phyloP scores from a whole-genome alignment of 768 basidiomycete species.

The Solioccasus polychromus region DNA sequence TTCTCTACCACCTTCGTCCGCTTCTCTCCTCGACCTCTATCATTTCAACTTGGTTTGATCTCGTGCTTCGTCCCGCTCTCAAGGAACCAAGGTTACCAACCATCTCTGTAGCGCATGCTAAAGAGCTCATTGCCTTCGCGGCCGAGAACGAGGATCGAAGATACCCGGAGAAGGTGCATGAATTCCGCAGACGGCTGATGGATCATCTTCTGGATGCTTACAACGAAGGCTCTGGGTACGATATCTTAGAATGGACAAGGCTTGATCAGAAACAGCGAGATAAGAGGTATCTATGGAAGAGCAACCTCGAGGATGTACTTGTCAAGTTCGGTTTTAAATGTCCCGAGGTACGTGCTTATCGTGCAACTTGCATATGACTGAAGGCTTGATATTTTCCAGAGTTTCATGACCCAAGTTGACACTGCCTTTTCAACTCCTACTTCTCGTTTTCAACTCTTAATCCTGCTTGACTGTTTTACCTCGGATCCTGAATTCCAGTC shows the following conservation, averaged over 20 bases:
- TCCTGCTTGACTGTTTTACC: slow-evolving; percentile 61
- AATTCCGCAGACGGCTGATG: slow-evolving; percentile 66
- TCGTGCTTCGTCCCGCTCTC: slow-evolving; percentile 72
- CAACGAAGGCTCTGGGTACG: slow-evolving; percentile 70
- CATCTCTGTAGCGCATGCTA: slow-evolving; percentile 58
- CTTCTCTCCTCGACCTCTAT: slow-evolving; percentile 63
- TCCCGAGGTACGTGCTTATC: slow-evolving; percentile 54
- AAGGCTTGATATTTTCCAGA: slow-evolving; percentile 43
- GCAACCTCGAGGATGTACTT: slow-evolving; percentile 74
- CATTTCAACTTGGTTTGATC: slow-evolving; percentile 80
- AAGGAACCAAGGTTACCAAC: slow-evolving; percentile 69
- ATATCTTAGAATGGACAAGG: slow-evolving; percentile 72
- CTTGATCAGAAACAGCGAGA: slow-evolving; percentile 61
- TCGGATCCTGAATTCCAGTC: slow-evolving; percentile 52
- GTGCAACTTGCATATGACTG: slow-evolving; percentile 6
- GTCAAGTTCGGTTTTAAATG: slow-evolving; percentile 59
- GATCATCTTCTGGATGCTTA: slow-evolving; percentile 75
- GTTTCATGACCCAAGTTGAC: slow-evolving; percentile 66
- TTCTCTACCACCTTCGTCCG: slow-evolving; percentile 60
- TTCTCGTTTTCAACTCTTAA: slow-evolving; percentile 66
- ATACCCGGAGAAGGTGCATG: slow-evolving; percentile 49
- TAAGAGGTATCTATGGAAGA: slow-evolving; percentile 65
- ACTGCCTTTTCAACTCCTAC: slow-evolving; percentile 57
- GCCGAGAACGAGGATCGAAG: slow-evolving; percentile 46
- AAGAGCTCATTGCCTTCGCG: slow-evolving; percentile 66